These are phyloP conservation scores for Aegle marmelos DNA, from an alignment of 345 rosid species.

Conservation along the genomic window DNA sequence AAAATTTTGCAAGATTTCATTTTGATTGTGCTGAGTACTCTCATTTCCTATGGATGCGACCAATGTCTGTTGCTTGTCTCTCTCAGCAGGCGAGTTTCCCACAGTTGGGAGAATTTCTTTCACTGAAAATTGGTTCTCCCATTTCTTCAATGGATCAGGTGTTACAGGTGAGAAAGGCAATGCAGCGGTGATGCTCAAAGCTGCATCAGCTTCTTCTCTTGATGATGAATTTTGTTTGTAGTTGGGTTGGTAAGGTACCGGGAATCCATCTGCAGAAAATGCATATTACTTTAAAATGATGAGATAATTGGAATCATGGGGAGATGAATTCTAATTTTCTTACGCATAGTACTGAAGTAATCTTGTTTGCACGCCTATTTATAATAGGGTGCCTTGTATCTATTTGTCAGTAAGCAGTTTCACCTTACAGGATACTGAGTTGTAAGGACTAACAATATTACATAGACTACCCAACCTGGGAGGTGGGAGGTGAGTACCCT, in stretches of 20 bases:
- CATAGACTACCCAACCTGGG: not conserved
- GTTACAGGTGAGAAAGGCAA: conserved; percentile 26
- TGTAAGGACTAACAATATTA: not conserved
- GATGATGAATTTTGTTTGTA: conserved; percentile 49
- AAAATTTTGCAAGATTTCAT: conserved; percentile 37
- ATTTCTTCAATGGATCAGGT: conserved; percentile 28
- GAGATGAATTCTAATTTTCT: not conserved
- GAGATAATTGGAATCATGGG: not conserved
- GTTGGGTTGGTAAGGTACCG: conserved; percentile 29
- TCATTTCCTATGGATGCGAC: conserved; percentile 19
- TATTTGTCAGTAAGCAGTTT: not conserved
- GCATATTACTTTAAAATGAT: conserved; percentile 2
- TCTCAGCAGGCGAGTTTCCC: conserved; percentile 27
- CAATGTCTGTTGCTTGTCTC: conserved; percentile 23
- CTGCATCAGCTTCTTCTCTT: conserved; percentile 38
- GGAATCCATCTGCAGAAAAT: conserved; percentile 51
- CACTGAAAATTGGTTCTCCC: conserved; percentile 17
- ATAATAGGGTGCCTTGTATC: not conserved
- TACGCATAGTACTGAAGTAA: not conserved
- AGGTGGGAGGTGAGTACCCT: not conserved
- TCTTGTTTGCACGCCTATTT: not conserved
- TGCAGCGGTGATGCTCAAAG: conserved; percentile 24
- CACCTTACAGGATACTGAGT: not conserved
- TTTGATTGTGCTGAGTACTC: conserved; percentile 21
- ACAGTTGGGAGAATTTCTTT: not conserved